phyloP scores from a whole-genome alignment of 1,284 basidiomycete genomes.

The Kalmanozyma brasiliensis region DNA sequence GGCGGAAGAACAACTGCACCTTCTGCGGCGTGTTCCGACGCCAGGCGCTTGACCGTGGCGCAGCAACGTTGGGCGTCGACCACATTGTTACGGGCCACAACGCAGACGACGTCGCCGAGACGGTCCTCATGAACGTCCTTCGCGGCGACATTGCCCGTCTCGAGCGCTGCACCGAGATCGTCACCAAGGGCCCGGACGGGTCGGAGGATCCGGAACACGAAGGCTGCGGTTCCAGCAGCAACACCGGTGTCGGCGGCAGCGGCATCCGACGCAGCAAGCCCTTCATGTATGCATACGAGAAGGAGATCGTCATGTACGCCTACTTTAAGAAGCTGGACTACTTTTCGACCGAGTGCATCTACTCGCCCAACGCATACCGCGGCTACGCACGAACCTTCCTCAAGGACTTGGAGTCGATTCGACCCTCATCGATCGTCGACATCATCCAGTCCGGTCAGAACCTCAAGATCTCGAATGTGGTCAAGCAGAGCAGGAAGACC shows the following conservation, averaged over 20 bases:
- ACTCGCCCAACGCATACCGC: constrained; percentile 92
- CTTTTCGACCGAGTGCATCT: constrained; percentile 99
- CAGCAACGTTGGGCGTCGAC: constrained; percentile 86
- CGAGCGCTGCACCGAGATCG: constrained; percentile 91
- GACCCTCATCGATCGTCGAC: constrained; percentile 94
- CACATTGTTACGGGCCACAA: constrained; percentile 99
- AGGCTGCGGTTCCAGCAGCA: constrained; percentile 68
- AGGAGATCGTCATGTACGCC: constrained; percentile 99
- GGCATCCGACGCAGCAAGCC: constrained; percentile 97
- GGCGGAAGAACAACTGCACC: constrained; percentile 98
- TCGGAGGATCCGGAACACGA: constrained; percentile 37
- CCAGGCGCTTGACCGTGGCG: constrained; percentile 94
- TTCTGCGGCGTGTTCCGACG: constrained; percentile 98
- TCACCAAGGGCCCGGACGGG: constrained; percentile 68
- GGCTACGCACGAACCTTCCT: constrained; percentile 93
- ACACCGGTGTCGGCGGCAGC: constrained; percentile 73
- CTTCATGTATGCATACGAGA: constrained; percentile 98
- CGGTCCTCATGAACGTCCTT: constrained; percentile 99
- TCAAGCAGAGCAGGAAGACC: constrained; percentile 54
- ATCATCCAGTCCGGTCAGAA: constrained; percentile 76
- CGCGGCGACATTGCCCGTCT: constrained; percentile 94
- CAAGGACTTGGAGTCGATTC: constrained; percentile 92
- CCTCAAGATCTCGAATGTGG: constrained; percentile 47
- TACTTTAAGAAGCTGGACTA: constrained; percentile 97
- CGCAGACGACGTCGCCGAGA: constrained; percentile 98